A percentile compares a stretch with the other conserved stretches of the same genome.
Conservation (phyloP, 345 rosid genomes). For the Euphorbia lathyris region DNA sequence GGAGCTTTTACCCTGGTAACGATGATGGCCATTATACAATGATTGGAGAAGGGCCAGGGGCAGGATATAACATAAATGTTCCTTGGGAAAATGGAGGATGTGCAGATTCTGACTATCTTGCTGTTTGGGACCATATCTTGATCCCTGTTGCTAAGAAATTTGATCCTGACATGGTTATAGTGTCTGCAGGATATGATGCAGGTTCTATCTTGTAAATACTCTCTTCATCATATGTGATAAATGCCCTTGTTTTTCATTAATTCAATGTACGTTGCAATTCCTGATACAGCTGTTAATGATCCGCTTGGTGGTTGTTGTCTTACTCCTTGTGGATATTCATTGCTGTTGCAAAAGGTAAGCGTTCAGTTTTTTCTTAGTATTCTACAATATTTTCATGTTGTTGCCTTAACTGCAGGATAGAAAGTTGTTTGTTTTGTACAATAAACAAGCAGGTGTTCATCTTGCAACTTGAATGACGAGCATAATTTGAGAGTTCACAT, state of each 20-base stretch:
- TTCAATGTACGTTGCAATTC: constrained; percentile 2
- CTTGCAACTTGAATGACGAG: neutral
- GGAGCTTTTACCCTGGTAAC: constrained; percentile 75
- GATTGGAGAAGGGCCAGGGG: constrained; percentile 90
- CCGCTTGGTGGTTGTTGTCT: constrained; percentile 85
- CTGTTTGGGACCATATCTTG: constrained; percentile 89
- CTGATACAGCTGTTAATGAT: constrained; percentile 70
- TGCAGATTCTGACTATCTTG: constrained; percentile 90
- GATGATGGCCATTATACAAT: constrained; percentile 73
- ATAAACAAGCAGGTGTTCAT: neutral
- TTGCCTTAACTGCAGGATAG: constrained; percentile 6
- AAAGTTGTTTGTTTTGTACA: neutral
- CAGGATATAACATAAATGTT: constrained; percentile 88
- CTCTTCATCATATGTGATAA: neutral
- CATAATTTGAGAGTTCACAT: neutral
- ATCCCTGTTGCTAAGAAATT: constrained; percentile 79
- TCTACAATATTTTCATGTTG: constrained; percentile 5
- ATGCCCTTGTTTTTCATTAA: neutral
- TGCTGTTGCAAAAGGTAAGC: constrained; percentile 70
- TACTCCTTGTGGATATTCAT: constrained; percentile 82
- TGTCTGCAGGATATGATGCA: constrained; percentile 98
- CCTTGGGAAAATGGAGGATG: constrained; percentile 89
- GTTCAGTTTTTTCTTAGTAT: neutral
- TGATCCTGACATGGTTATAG: constrained; percentile 65
- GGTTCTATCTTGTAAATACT: constrained; percentile 40